phyloP scores from a whole-genome alignment of 345 rosid species.

The Syzygium grande region DNA sequence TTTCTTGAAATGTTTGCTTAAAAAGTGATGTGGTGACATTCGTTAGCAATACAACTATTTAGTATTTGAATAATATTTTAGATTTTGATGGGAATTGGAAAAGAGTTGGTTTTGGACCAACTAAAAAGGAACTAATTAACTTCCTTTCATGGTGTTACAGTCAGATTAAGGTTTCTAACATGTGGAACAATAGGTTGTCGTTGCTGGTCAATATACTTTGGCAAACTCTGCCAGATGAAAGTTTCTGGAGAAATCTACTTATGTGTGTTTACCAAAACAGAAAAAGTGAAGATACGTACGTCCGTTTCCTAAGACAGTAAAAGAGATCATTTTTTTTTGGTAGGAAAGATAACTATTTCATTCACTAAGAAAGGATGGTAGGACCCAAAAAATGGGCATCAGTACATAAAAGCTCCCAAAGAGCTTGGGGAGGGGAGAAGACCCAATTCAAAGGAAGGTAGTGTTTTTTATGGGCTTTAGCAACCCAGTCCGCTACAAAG shows the following conservation, averaged over 20 bases:
- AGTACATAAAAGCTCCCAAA: neutral
- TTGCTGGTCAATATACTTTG: neutral
- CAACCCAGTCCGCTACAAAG: neutral
- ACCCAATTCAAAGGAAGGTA: neutral
- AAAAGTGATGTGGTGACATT: too few species aligned
- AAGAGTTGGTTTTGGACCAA: neutral
- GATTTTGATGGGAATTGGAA: neutral
- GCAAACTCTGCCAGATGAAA: too few species aligned
- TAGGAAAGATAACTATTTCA: too few species aligned
- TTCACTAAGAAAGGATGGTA: neutral
- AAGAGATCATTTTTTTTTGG: too few species aligned
- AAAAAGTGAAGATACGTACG: too few species aligned
- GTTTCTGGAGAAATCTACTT: too few species aligned
- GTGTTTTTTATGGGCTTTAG: neutral
- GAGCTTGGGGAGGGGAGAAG: neutral
- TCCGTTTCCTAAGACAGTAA: too few species aligned
- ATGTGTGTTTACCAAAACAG: neutral
- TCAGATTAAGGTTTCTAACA: neutral
- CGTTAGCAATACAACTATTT: neutral
- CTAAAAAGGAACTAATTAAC: neutral
- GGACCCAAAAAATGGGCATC: neutral
- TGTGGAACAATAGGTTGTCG: neutral
- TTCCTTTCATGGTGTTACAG: neutral
- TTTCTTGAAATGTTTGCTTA: too few species aligned
- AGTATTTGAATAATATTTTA: neutral